A percentile compares a stretch with the other conserved stretches of the same genome.
Conservation (phyloP, 495 filamentous ascomycete genomes). For the Xylaria grammica region DNA sequence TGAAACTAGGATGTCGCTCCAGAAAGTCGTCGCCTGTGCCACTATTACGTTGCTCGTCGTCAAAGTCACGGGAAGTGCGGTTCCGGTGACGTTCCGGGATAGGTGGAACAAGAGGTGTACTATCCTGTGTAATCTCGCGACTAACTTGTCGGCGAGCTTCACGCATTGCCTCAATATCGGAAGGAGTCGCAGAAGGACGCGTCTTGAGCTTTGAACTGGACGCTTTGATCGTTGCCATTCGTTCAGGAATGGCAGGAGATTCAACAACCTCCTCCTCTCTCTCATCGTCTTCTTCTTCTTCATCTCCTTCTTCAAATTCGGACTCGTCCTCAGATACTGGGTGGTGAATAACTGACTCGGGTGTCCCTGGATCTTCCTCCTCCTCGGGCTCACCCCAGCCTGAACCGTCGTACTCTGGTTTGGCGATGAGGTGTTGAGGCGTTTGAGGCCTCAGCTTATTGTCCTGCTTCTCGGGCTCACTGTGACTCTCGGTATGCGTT, state of each 20-base stretch:
- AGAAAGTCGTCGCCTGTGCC: constrained; percentile 45
- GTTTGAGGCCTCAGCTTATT: constrained; percentile 61
- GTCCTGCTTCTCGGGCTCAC: constrained; percentile 54
- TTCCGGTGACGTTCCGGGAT: constrained; percentile 65
- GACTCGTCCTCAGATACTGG: constrained; percentile 58
- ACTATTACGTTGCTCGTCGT: constrained; percentile 33
- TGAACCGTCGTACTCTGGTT: constrained; percentile 60
- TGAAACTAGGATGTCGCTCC: constrained; percentile 60
- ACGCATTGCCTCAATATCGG: constrained; percentile 86
- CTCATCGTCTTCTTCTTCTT: constrained; percentile 27
- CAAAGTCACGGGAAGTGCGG: constrained; percentile 53
- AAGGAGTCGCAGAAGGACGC: constrained; percentile 81
- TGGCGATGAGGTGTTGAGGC: constrained; percentile 61
- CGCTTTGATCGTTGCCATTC: constrained; percentile 83
- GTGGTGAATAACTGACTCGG: constrained; percentile 92
- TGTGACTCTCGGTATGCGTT: constrained; percentile 41
- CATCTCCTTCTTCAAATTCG: constrained; percentile 32
- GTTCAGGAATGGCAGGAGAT: constrained; percentile 74
- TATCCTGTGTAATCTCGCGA: constrained; percentile 61
- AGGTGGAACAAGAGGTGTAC: constrained; percentile 60
- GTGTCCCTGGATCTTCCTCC: constrained; percentile 72
- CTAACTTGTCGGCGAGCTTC: constrained; percentile 85
- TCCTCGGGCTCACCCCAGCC: constrained; percentile 58
- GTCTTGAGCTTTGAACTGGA: constrained; percentile 89
- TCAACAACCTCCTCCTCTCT: constrained; percentile 45